phyloP scores from a whole-genome alignment of 2,329 filamentous ascomycete genomes.

The Xylaria multiplex region DNA sequence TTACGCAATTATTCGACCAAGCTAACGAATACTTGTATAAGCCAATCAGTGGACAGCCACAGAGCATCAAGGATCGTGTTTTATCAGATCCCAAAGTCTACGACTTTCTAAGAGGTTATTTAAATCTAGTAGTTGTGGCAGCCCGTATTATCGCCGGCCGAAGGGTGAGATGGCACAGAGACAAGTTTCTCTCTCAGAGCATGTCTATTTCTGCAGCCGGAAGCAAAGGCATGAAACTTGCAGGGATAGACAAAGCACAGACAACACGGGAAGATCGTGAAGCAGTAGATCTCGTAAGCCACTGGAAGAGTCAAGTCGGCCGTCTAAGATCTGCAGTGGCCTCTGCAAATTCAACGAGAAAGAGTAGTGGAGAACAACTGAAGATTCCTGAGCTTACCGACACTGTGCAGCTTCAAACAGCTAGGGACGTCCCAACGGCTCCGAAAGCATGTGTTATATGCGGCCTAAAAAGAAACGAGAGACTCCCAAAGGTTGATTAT shows the following conservation, averaged over 20 bases:
- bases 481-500: conserved; percentile 78
- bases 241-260: conserved; percentile 85
- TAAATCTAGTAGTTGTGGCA: conserved; percentile 72
- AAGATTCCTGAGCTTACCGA: conserved; percentile 77
- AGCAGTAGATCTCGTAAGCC: conserved; percentile 76
- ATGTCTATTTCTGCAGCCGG: conserved; percentile 86
- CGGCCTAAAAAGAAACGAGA: conserved; percentile 87
- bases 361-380: conserved; percentile 50
- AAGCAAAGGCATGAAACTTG: conserved; percentile 89
- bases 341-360: conserved; percentile 64
- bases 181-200: conserved; percentile 82
- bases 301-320: conserved; percentile 81
- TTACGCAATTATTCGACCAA: conserved; percentile 75
- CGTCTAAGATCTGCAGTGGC: conserved; percentile 78
- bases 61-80: conserved; percentile 69
- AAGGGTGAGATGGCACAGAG: conserved; percentile 89
- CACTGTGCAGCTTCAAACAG: conserved; percentile 72
- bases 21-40: conserved; percentile 73
- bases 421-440: conserved; percentile 78
- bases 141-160: conserved; percentile 86
- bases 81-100: conserved; percentile 70
- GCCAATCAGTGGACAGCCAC: conserved; percentile 67
- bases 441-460: conserved; percentile 84
- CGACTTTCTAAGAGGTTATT: conserved; percentile 71
- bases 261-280: conserved; percentile 86